phyloP scores from a whole-genome alignment of 176 grass and related monocot species.

The Cocos nucifera region DNA sequence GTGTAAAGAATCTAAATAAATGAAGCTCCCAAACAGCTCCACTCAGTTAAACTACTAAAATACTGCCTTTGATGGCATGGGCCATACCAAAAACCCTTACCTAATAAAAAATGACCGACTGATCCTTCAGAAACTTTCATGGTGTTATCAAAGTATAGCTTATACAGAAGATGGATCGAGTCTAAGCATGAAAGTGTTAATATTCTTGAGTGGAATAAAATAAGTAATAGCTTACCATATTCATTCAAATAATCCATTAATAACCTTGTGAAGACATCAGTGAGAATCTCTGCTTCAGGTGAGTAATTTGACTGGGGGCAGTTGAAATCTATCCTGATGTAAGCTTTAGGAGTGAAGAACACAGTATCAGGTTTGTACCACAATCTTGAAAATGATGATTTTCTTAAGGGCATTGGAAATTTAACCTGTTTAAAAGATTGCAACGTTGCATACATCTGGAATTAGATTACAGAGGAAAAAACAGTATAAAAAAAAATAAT shows the following conservation, averaged over 20 bases:
- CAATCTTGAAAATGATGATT: conserved; percentile 71
- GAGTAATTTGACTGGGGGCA: conserved; percentile 67
- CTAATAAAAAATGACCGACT: no score
- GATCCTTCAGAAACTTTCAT: no score
- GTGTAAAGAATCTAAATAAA: no score
- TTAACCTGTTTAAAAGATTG: conserved; percentile 36
- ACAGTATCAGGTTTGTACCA: conserved; percentile 87
- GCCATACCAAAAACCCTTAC: no score
- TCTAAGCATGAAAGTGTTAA: neutral
- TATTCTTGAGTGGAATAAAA: neutral
- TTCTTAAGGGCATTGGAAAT: conserved; percentile 58
- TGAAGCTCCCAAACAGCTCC: no score
- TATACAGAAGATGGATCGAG: no score
- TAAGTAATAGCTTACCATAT: conserved; percentile 43
- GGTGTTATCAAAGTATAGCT: no score
- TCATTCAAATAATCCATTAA: conserved; percentile 98
- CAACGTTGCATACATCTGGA: no score
- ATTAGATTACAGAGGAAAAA: neutral
- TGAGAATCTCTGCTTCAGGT: conserved; percentile 76
- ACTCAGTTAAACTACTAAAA: no score
- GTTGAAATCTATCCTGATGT: conserved; percentile 74
- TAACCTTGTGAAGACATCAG: conserved; percentile 68
- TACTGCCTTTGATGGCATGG: no score
- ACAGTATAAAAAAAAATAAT: conserved; percentile 14
- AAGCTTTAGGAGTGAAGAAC: conserved; percentile 84